Conservation (phyloP, 495 filamentous ascomycete genomes). For the Thozetella sp. region DNA sequence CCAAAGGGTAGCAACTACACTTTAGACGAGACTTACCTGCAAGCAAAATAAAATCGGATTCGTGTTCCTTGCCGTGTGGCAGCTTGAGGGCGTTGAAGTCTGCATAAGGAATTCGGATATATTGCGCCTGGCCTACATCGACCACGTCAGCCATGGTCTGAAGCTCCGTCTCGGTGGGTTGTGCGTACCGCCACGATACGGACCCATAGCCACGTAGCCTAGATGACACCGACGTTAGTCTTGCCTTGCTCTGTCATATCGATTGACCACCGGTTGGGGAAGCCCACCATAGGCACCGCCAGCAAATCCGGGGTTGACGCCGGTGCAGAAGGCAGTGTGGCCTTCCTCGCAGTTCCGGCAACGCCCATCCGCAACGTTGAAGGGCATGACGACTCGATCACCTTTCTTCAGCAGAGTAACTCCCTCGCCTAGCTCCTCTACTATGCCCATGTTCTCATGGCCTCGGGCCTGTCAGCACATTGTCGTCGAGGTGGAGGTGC, state of each 20-base stretch:
- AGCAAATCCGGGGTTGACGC: slow-evolving; percentile 61
- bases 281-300: not conserved
- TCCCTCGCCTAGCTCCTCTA: slow-evolving; percentile 40
- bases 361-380: slow-evolving; percentile 60
- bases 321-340: slow-evolving; percentile 56
- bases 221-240: not conserved
- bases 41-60: slow-evolving; percentile 47
- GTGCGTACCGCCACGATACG: not conserved
- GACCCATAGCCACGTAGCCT: slow-evolving; percentile 1
- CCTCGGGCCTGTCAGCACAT: slow-evolving; percentile 27
- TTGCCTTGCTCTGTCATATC: not conserved
- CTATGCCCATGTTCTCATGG: slow-evolving; percentile 60
- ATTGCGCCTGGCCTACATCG: slow-evolving; percentile 44
- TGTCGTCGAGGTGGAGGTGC: not conserved
- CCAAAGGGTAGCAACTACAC: too few relatives aligned
- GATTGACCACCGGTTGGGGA: not conserved
- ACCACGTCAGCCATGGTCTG: not conserved
- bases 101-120: slow-evolving; percentile 57
- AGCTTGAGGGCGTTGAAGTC: slow-evolving; percentile 46
- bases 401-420: slow-evolving; percentile 53
- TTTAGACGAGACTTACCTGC: slow-evolving; percentile 35
- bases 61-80: slow-evolving; percentile 20
- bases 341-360: slow-evolving; percentile 62
- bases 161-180: not conserved
- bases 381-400: slow-evolving; percentile 59